Conservation (phyloP, 768 basidiomycete genomes). For the Tulasnella sp. region DNA sequence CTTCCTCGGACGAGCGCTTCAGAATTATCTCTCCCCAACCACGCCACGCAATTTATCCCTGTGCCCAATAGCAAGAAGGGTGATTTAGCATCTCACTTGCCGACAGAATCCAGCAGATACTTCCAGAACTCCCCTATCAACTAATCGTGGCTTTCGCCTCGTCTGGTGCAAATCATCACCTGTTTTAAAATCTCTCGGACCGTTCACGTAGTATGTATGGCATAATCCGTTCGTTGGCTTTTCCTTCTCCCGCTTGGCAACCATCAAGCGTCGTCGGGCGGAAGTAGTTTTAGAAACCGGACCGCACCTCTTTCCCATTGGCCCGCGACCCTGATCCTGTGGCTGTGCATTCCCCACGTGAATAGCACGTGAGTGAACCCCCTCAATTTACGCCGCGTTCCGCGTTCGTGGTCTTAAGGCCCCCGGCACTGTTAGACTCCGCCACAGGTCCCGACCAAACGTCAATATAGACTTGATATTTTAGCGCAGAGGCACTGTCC, state of each 20-base stretch:
- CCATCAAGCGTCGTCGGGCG: background rate
- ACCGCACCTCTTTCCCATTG: background rate
- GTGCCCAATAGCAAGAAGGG: background rate
- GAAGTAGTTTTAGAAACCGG: background rate
- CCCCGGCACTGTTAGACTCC: background rate
- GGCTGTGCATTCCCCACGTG: background rate
- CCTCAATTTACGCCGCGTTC: background rate
- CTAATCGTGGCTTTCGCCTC: background rate
- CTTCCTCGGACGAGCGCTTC: constrained; percentile 4
- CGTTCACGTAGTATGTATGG: background rate
- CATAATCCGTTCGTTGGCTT: no score
- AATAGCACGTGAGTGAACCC: background rate
- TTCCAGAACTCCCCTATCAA: constrained; percentile 15
- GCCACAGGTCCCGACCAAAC: background rate
- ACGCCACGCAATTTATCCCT: constrained; percentile 1
- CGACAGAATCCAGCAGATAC: background rate
- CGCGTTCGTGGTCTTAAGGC: no score
- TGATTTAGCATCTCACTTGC: background rate
- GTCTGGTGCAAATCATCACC: background rate
- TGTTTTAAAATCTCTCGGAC: background rate
- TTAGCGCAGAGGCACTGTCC: background rate
- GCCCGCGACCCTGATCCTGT: background rate
- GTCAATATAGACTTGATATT: background rate
- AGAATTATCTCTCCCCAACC: background rate
- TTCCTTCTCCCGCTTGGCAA: background rate